These are phyloP conservation scores for Ganoderma boninense DNA, from an alignment of 1,284 basidiomycete species.

Conservation along the genomic window DNA sequence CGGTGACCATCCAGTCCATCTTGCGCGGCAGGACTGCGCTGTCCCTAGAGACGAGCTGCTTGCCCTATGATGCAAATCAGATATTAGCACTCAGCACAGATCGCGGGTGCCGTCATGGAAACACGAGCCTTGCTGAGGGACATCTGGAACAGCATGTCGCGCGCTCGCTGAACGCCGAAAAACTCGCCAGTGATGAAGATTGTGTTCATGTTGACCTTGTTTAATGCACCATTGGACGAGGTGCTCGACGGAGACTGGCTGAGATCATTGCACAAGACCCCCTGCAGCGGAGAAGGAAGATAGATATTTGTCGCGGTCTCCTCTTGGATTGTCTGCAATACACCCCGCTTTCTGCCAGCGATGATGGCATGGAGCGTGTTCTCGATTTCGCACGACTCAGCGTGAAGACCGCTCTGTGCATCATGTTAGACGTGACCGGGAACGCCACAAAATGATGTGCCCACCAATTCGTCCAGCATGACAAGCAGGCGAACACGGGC, in stretches of 20 bases:
- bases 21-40: conserved; percentile 96
- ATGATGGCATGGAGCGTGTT: conserved; percentile 95
- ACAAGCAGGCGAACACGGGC: conserved; percentile 92
- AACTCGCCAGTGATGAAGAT: conserved; percentile 99
- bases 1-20: conserved; percentile 97
- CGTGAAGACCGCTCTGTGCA: conserved; percentile 83
- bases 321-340: conserved; percentile 94
- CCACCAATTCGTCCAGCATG: conserved; percentile 92
- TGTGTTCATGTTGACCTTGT: conserved; percentile 60
- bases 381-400: conserved; percentile 93
- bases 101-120: not conserved
- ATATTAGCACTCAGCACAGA: conserved; percentile 5
- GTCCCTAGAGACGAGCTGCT: conserved; percentile 91
- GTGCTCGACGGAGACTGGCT: conserved; percentile 34
- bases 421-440: conserved; percentile 16
- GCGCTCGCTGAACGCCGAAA: conserved; percentile 93
- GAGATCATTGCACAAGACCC: conserved; percentile 76
- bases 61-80: conserved; percentile 65
- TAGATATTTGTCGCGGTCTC: conserved; percentile 99
- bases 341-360: conserved; percentile 88
- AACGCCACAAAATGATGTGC: conserved; percentile 42
- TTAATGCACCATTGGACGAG: conserved; percentile 33
- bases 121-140: conserved; percentile 83
- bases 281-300: conserved; percentile 90
- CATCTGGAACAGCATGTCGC: conserved; percentile 94